Base-by-base conservation (phyloP, 495 filamentous ascomycete species). In the Penicillium desertorum region DNA sequence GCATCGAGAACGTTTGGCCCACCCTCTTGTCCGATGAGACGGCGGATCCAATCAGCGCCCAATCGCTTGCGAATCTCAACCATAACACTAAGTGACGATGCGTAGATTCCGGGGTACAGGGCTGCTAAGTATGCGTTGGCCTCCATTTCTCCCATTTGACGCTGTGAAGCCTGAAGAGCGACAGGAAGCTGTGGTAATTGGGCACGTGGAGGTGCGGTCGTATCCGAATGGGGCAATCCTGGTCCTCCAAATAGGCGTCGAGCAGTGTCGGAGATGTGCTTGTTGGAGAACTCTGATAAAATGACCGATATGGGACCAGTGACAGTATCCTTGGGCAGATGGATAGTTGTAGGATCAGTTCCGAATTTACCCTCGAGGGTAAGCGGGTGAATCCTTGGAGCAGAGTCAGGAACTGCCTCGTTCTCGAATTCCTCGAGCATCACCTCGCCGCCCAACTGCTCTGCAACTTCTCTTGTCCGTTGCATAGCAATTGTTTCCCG, bases 51-150 rank as follows among this genome's bases (percentile, higher is more conserved):
- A 16, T 86, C 75, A 1, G 83, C 74, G 20, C 94, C 94, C 25
- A 98, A 74, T 14, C 94, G 84, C 65, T 92, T 92, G 34, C 94
- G 86, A 14, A 92, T 77, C 75, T 98, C 94, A 0, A 89, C 87
- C 30, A 98, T 63, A 8, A 85, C 78, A 60, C 88, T 89, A 70
- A 88, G 82, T 0, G 83, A 69, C 8, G 88, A 80, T 1, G 92
- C 85, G 68, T 96, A 96, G 52, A 88, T 79, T 1, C 86, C 88
- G 1, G 94, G 93, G 66, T 96, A 84, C 11, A 95, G 78, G 8
- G 85, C 83, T 5, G 91, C 83, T 25, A 96, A 62, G 61, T 84
- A 97, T 3, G 86, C 81, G 77, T 96, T 90, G n/a, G 86, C 88
- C 66, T 96, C 89, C 72, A 96, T 93, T 27, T 90, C 85, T 4